These are phyloP conservation scores for Hypoxylon cercidicola DNA, from an alignment of 495 filamentous ascomycete species.

Conservation along the genomic window DNA sequence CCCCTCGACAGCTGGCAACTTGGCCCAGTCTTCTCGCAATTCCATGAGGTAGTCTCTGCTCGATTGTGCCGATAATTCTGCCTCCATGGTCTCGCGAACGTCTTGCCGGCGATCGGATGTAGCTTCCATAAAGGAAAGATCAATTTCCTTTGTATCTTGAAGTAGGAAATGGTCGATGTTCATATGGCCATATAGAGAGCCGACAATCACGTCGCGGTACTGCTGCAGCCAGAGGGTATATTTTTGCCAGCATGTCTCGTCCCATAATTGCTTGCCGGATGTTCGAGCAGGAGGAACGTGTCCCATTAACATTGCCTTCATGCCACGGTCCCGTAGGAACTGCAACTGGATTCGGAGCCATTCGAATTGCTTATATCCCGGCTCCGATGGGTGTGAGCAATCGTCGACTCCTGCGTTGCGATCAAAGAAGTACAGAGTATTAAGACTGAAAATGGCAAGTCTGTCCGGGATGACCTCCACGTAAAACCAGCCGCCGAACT, in stretches of 20 bases:
- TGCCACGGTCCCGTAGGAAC: conserved; percentile 79
- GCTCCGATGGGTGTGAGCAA: conserved; percentile 78
- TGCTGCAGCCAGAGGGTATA: conserved; percentile 90
- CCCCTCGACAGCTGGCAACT: conserved; percentile 65
- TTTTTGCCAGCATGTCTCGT: conserved; percentile 96
- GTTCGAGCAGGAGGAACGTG: conserved; percentile 93
- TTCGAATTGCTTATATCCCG: conserved; percentile 94
- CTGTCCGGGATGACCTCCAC: conserved; percentile 88
- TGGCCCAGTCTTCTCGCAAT: conserved; percentile 79
- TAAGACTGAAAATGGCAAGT: conserved; percentile 92
- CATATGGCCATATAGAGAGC: conserved; percentile 91
- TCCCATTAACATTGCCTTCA: conserved; percentile 95
- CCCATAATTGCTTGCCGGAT: conserved; percentile 85
- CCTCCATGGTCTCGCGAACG: conserved; percentile 54
- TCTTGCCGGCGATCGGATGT: conserved; percentile 45
- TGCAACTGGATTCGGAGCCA: conserved; percentile 95
- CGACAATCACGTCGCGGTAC: conserved; percentile 89
- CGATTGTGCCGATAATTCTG: conserved; percentile 69
- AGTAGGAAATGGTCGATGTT: conserved; percentile 98
- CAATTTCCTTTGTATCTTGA: conserved; percentile 83
- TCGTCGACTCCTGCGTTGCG: conserved; percentile 93
- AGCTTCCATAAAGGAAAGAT: conserved; percentile 62
- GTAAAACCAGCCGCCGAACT: conserved; percentile 93
- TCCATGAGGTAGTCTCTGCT: conserved; percentile 82
- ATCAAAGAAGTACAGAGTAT: conserved; percentile 95